phyloP scores from a whole-genome alignment of 208 protist species.

The Leishmania tarentolae region DNA sequence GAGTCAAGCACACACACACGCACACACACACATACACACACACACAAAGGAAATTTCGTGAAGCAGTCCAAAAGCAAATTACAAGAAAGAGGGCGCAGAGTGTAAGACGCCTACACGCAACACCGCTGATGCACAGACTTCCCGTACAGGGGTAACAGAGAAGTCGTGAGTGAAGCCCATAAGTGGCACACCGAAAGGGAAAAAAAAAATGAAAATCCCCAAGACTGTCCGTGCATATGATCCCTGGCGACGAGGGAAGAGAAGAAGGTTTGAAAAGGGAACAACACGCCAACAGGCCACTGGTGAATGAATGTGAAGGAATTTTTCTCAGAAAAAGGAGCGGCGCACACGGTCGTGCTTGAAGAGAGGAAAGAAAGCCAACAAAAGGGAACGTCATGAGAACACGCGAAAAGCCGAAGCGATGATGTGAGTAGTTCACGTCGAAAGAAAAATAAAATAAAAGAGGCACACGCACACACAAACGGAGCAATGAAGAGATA shows the following conservation, averaged over 20 bases:
- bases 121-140: not conserved
- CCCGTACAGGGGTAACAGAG: not conserved
- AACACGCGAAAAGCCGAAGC: slow-evolving; percentile 10
- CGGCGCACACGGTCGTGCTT: not conserved
- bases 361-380: not conserved
- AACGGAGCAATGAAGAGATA: not conserved
- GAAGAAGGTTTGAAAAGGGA: not conserved
- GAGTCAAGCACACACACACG: not conserved
- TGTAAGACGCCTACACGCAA: not conserved
- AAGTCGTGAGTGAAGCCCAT: not conserved
- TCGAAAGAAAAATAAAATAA: not conserved
- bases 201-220: not conserved
- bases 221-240: not conserved
- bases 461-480: not conserved
- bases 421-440: not conserved
- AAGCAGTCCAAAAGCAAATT: not conserved
- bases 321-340: not conserved
- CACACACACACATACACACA: not conserved
- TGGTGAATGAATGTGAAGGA: not conserved
- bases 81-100: not conserved
- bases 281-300: not conserved
- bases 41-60: not conserved
- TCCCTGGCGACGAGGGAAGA: not conserved
- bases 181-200: not conserved
- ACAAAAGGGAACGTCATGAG: not conserved